Percentiles rank a stretch among this genome's conserved stretches.
These are phyloP conservation scores for Rhodotorula toruloides DNA, from an alignment of 768 basidiomycete species.

Conservation along the genomic window DNA sequence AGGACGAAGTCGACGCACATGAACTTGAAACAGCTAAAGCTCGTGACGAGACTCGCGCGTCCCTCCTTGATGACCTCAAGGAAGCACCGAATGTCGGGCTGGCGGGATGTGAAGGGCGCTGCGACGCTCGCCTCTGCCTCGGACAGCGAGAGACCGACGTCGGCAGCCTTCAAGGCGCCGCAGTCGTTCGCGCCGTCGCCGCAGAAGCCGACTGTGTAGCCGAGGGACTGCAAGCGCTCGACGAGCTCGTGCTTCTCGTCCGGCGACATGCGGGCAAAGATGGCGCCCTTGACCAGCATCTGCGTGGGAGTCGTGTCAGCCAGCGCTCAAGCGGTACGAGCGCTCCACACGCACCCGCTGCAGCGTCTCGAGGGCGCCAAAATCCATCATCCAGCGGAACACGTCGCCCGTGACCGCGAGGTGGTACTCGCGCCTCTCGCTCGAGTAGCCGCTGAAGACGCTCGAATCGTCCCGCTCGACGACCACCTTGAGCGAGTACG, in stretches of 20 bases:
- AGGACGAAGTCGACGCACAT: slow-evolving; percentile 60
- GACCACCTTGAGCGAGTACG: slow-evolving; percentile 66
- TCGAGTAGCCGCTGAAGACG: slow-evolving; percentile 40
- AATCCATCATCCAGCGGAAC: slow-evolving; percentile 96
- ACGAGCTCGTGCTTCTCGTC: slow-evolving; percentile 99
- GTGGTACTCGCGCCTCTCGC: slow-evolving; percentile 78
- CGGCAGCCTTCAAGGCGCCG: slow-evolving; percentile 94
- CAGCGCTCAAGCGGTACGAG: no score
- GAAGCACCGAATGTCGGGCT: slow-evolving; percentile 91
- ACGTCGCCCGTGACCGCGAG: slow-evolving; percentile 90
- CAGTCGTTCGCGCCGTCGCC: slow-evolving; percentile 99
- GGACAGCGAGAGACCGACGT: slow-evolving; percentile 91
- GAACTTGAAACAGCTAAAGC: slow-evolving; percentile 99
- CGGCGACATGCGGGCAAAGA: slow-evolving; percentile 98
- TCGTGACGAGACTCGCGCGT: slow-evolving; percentile 88
- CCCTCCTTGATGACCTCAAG: slow-evolving; percentile 96
- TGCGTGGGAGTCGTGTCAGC: slow-evolving; percentile 44
- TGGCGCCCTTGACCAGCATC: slow-evolving; percentile 96
- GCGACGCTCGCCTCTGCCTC: slow-evolving; percentile 98
- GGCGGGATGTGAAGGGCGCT: slow-evolving; percentile 90
- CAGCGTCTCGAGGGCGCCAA: slow-evolving; percentile 85
- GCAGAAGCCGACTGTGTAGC: slow-evolving; percentile 96
- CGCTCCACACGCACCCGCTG: slow-evolving; percentile 62
- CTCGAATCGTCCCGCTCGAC: slow-evolving; percentile 64
- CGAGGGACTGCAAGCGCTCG: slow-evolving; percentile 82